A percentile compares a stretch with the other conserved stretches of the same genome.
Conservation (phyloP, 1,284 basidiomycete genomes). For the Marasmius tenuissimus region DNA sequence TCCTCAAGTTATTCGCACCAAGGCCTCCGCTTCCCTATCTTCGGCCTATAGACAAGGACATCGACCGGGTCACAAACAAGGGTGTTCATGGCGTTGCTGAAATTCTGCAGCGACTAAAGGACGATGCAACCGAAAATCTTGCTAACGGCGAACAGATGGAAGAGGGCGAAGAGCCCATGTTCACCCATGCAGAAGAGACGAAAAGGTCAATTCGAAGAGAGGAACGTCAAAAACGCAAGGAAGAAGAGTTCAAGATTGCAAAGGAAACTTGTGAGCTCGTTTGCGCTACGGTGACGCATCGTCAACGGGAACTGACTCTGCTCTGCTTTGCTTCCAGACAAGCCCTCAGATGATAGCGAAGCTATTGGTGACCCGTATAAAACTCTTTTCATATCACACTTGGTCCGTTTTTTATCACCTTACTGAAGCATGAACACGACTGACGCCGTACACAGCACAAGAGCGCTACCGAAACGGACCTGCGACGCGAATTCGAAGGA, state of each 20-base stretch:
- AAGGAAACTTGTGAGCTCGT: conserved; percentile 77
- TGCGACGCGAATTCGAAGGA: conserved; percentile 92
- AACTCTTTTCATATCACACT: conserved; percentile 92
- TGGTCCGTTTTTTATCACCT: conserved; percentile 58
- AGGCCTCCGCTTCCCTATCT: conserved; percentile 84
- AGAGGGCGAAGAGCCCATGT: conserved; percentile 77
- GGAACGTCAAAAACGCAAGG: conserved; percentile 76
- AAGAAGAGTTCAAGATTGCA: conserved; percentile 77
- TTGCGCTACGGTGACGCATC: conserved; percentile 2
- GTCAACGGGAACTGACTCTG: conserved; percentile 11
- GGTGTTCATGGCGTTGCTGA: conserved; percentile 72
- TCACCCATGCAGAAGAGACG: conserved; percentile 76
- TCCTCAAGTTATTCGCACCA: conserved; percentile 92
- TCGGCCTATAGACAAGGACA: conserved; percentile 82
- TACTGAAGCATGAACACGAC: conserved; percentile 6
- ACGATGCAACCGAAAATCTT: conserved; percentile 71
- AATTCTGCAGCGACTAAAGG: conserved; percentile 73
- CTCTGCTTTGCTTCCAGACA: conserved; percentile 52
- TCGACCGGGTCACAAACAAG: conserved; percentile 71
- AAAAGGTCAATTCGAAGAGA: conserved; percentile 79
- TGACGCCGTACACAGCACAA: conserved; percentile 62
- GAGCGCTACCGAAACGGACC: conserved; percentile 85
- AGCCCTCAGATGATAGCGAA: conserved; percentile 88
- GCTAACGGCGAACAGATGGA: conserved; percentile 64
- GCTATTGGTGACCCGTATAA: conserved; percentile 99